phyloP scores from a whole-genome alignment of 345 rosid species.

The Odontarrhena argentea region DNA sequence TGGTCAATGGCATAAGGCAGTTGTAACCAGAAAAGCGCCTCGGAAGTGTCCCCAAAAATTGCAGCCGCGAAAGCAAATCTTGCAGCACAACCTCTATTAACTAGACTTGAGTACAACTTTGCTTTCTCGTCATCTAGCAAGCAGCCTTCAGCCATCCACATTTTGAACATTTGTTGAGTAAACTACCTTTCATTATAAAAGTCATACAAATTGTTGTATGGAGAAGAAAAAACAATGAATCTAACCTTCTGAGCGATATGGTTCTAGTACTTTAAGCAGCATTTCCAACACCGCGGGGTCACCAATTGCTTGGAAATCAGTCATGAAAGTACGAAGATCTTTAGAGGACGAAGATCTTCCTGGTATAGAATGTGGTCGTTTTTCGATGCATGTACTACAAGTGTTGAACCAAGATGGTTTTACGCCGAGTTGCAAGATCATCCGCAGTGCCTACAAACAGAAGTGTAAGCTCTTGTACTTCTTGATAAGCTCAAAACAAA shows the following conservation, averaged over 20 bases:
- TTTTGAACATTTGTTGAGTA: constrained; percentile 17
- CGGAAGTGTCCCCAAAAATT: constrained; percentile 74
- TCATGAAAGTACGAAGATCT: constrained; percentile 76
- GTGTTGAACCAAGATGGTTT: constrained; percentile 87
- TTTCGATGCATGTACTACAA: constrained; percentile 58
- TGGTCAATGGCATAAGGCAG: constrained; percentile 75
- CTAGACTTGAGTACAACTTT: constrained; percentile 69
- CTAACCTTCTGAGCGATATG: constrained; percentile 73
- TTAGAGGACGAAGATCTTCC: constrained; percentile 56
- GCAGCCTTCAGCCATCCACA: constrained; percentile 55
- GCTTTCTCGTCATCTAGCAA: constrained; percentile 77
- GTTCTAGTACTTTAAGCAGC: constrained; percentile 90
- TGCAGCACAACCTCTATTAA: constrained; percentile 66
- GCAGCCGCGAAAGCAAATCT: constrained; percentile 93
- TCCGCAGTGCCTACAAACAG: constrained; percentile 67
- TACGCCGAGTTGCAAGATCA: constrained; percentile 88
- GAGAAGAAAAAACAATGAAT: constrained; percentile 3
- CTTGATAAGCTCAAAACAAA: background rate
- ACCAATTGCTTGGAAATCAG: constrained; percentile 61
- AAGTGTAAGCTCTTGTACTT: constrained; percentile 1
- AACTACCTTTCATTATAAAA: constrained; percentile 6
- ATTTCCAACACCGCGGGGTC: constrained; percentile 86
- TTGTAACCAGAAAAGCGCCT: constrained; percentile 91
- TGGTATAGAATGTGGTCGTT: constrained; percentile 62
- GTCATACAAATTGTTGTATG: background rate